phyloP scores from a whole-genome alignment of 176 grass and related monocot species.

The bread wheat (Triticum aestivum) region IWGSC_CS_RefSeq_v2.1 NC_057812.1:206210018-206210517 shows the following conservation, averaged over 20 bases:
- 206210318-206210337: slow-evolving; percentile 76
- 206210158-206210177: too few relatives aligned
- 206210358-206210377: slow-evolving; percentile 93
- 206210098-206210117: too few relatives aligned
- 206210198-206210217: neutral
- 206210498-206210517: too few relatives aligned
- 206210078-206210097: too few relatives aligned
- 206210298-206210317: slow-evolving; percentile 75
- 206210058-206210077: too few relatives aligned
- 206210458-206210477: slow-evolving; percentile 20
- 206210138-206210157: too few relatives aligned
- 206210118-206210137: too few relatives aligned
- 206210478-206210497: too few relatives aligned
- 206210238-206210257: slow-evolving; percentile 63
- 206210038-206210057: too few relatives aligned
- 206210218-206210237: neutral
- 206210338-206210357: slow-evolving; percentile 96
- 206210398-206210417: slow-evolving; percentile 74
- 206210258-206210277: slow-evolving; percentile 80
- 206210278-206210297: slow-evolving; percentile 91
- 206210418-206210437: slow-evolving; percentile 85
- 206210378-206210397: slow-evolving; percentile 71
- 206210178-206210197: neutral
- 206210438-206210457: slow-evolving; percentile 44
- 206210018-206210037: too few relatives aligned